phyloP scores from a whole-genome alignment of 2,329 filamentous ascomycete species.

The Fusarium sp. region DNA sequence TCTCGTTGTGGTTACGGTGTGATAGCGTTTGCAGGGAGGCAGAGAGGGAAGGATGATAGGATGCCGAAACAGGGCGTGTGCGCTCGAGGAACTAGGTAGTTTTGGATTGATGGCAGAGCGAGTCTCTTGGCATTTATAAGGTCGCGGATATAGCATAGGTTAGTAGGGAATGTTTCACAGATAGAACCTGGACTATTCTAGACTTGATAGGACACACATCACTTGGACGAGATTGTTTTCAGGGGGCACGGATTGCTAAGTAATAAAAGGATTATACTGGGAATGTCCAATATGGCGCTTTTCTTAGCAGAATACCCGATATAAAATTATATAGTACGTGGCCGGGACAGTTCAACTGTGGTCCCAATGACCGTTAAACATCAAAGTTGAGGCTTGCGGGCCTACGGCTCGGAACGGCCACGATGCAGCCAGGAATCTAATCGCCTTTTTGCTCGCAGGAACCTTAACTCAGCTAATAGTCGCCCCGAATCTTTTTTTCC shows the following conservation, averaged over 20 bases:
- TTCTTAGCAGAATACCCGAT: background rate
- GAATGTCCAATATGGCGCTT: background rate
- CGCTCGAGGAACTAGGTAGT: background rate
- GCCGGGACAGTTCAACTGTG: background rate
- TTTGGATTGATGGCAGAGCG: background rate
- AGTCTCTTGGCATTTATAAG: background rate
- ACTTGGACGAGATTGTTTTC: background rate
- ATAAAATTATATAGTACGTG: background rate
- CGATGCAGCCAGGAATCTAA: slow-evolving; percentile 6
- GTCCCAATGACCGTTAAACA: slow-evolving; percentile 3
- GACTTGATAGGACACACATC: background rate
- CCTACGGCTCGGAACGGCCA: background rate
- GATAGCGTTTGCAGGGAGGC: slow-evolving; percentile 10
- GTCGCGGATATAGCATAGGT: background rate
- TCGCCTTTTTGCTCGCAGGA: background rate
- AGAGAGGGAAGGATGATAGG: background rate
- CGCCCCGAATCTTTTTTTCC: background rate
- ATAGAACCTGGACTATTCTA: background rate
- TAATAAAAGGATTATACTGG: background rate
- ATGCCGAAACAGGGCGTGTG: slow-evolving; percentile 7
- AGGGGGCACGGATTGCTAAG: background rate
- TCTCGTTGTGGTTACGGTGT: slow-evolving; percentile 24
- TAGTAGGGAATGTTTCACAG: too few relatives aligned
- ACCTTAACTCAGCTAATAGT: background rate
- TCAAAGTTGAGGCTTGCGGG: background rate